Percentiles rank a stretch among this genome's conserved stretches.
Conservation (phyloP, 495 filamentous ascomycete genomes). For the Penicillium soppii region DNA sequence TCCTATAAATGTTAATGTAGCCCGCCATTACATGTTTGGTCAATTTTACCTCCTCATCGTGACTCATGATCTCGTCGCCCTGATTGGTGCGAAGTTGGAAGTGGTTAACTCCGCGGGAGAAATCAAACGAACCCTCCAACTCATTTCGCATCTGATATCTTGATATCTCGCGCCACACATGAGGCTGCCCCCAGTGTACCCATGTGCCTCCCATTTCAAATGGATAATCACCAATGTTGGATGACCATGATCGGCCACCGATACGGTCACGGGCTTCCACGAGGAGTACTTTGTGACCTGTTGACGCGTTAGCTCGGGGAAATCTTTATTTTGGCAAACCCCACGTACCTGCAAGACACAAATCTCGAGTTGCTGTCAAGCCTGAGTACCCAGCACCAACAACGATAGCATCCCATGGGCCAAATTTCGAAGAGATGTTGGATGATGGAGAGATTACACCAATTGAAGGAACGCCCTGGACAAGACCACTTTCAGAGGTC, state of each 20-base stretch:
- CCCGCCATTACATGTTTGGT: not conserved
- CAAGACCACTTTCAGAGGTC: conserved; percentile 17
- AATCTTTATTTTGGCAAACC: not conserved
- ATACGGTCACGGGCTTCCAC: conserved; percentile 38
- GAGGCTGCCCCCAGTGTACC: conserved; percentile 29
- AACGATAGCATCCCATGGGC: conserved; percentile 21
- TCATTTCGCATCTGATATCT: conserved; percentile 20
- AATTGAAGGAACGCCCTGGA: conserved; percentile 17
- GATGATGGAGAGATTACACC: conserved; percentile 18
- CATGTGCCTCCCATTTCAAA: conserved; percentile 39
- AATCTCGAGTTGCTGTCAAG: conserved; percentile 23
- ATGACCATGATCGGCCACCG: conserved; percentile 33
- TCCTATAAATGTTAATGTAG: conserved; percentile 2
- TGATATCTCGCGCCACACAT: conserved; percentile 23
- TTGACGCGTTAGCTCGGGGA: not conserved
- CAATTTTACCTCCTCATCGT: conserved; percentile 17
- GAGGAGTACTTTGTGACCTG: conserved; percentile 26
- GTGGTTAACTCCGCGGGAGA: conserved; percentile 18
- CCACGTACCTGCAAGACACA: conserved; percentile 11
- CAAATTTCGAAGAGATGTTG: conserved; percentile 4
- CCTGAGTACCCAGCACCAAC: conserved; percentile 29
- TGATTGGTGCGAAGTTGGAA: conserved; percentile 19
- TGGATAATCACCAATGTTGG: conserved; percentile 18
- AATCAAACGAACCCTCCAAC: conserved; percentile 19
- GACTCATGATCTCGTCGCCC: conserved; percentile 11